phyloP scores from a whole-genome alignment of 768 basidiomycete genomes.

The Sporobolomyces phaffii region DNA sequence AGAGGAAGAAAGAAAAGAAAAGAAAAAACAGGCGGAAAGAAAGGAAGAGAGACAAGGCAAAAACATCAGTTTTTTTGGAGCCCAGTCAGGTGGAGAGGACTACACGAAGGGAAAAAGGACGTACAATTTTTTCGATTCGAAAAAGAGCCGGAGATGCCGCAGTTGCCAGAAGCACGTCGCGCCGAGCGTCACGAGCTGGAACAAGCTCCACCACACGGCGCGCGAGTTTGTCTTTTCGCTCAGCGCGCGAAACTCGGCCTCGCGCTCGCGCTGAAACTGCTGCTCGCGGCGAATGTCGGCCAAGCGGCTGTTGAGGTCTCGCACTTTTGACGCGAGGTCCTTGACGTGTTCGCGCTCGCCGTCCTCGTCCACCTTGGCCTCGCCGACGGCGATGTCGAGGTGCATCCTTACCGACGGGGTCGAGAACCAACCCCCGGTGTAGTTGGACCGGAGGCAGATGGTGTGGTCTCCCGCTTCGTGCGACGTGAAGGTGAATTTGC shows the following conservation, averaged over 20 bases:
- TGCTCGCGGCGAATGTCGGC: slow-evolving; percentile 91
- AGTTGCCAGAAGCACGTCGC: slow-evolving; percentile 88
- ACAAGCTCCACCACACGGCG: slow-evolving; percentile 89
- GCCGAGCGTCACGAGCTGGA: slow-evolving; percentile 77
- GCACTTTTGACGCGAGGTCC: slow-evolving; percentile 71
- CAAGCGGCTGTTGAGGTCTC: slow-evolving; percentile 87
- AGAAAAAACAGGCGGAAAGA: no score
- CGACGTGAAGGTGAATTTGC: slow-evolving; percentile 94
- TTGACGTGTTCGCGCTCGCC: slow-evolving; percentile 79
- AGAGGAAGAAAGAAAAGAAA: background rate
- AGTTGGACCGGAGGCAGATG: slow-evolving; percentile 90
- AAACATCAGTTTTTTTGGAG: background rate
- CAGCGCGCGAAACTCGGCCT: slow-evolving; percentile 78
- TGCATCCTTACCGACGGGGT: slow-evolving; percentile 81
- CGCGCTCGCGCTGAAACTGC: slow-evolving; percentile 94
- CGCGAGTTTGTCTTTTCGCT: slow-evolving; percentile 84
- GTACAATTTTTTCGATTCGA: slow-evolving; percentile 40
- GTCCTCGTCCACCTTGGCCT: slow-evolving; percentile 75
- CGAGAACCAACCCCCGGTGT: slow-evolving; percentile 53
- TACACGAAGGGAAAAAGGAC: background rate
- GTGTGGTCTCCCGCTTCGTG: slow-evolving; percentile 95
- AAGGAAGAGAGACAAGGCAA: no score
- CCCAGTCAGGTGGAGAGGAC: background rate
- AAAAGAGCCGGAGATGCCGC: slow-evolving; percentile 71
- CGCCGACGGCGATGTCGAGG: slow-evolving; percentile 87